Evolutionary conservation across 805 yeast genomes (phyloP).

Genomic region (Ogataea chonburiensis): DNA sequence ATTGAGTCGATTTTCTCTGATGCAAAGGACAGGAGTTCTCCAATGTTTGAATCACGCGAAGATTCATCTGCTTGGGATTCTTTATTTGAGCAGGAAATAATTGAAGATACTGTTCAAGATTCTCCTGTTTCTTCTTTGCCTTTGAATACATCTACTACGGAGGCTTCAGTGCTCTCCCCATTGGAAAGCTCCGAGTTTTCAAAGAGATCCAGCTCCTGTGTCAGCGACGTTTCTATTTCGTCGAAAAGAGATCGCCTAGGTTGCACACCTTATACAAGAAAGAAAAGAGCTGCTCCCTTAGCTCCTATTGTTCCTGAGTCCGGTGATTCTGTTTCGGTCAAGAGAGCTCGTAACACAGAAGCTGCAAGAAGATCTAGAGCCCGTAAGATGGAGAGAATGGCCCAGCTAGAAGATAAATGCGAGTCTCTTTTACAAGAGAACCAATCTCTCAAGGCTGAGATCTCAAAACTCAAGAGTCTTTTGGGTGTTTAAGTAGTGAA

Average conservation of each 20-base stretch:
- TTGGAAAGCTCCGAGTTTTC: conserved; percentile 1
- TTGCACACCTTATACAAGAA: conserved; percentile 71
- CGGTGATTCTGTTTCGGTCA: conserved; percentile 68
- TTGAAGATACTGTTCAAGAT: too few species aligned
- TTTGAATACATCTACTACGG: background rate
- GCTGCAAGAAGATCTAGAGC: conserved; percentile 97
- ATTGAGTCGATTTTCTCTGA: conserved; percentile 50
- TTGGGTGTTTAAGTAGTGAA: background rate
- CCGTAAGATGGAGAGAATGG: conserved; percentile 85
- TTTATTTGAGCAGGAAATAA: conserved; percentile 50
- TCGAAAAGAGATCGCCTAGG: conserved; percentile 68
- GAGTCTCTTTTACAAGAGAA: conserved; percentile 62
- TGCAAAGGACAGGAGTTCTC: conserved; percentile 39
- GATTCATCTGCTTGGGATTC: conserved; percentile 51
- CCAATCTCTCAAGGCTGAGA: conserved; percentile 59
- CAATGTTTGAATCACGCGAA: conserved; percentile 60
- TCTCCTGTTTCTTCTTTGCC: conserved; percentile 8
- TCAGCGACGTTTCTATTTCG: conserved; percentile 17
- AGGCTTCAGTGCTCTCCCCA: conserved; percentile 5
- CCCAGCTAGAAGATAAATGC: conserved; percentile 75
- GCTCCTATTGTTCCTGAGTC: conserved; percentile 62
- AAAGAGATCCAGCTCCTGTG: conserved; percentile 4
- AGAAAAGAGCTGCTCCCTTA: conserved; percentile 70
- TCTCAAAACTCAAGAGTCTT: conserved; percentile 48
- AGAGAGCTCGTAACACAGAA: conserved; percentile 96